Base-by-base conservation (phyloP, 2,329 filamentous ascomycete genomes). In the Hypoxylon sp. region DNA sequence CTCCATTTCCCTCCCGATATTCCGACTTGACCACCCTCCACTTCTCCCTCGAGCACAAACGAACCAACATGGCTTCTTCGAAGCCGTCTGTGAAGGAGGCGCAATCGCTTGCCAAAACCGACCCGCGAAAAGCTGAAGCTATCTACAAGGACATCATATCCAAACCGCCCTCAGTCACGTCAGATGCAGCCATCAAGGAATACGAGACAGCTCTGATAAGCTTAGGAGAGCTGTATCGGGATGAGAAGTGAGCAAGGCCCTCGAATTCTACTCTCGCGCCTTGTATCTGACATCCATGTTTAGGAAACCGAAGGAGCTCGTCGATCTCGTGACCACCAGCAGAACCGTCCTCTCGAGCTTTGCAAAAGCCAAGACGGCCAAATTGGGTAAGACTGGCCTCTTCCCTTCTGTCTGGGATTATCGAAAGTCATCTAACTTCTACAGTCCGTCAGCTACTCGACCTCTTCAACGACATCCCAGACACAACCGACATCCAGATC, bases 301-400 rank as follows among this genome's bases (percentile, higher is more conserved):
- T 70, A 94, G 91, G 82, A 93, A 92, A 80, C 86, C 91, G 75
- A 86, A 96, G 78, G 93, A 97, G 77, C 90, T 99, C 68, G 93
- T 97, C 70, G 91, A 94, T 76, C 88, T 99, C 73, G 91, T 99
- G 77, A 95, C 92, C 78, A 93, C 93, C 81, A 97, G 94, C 82
- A 90, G 95, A 78, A 92, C 92, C 73, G 92, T 96, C 49, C 90
- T 99, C 73, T 98, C 95, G 65, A 96, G 93, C 72, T 98, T 99
- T 81, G 96, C 96, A 73, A 98, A 98, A 86, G 96, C 97, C 70
- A 99, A 99, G 89, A 98, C 96, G 33, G 93, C 96, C 63, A 99
- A 99, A 84, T 87, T 99, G 70, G 94, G 96, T 98, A 90, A 73
- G 91, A 70, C 57, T 37, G 13, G 37, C 48, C 17, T 13, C 10